A percentile compares a stretch with the other conserved stretches of the same genome.
phyloP scores from a whole-genome alignment of 2,329 filamentous ascomycete species.

The Chrysosporium keratinophilum region DNA sequence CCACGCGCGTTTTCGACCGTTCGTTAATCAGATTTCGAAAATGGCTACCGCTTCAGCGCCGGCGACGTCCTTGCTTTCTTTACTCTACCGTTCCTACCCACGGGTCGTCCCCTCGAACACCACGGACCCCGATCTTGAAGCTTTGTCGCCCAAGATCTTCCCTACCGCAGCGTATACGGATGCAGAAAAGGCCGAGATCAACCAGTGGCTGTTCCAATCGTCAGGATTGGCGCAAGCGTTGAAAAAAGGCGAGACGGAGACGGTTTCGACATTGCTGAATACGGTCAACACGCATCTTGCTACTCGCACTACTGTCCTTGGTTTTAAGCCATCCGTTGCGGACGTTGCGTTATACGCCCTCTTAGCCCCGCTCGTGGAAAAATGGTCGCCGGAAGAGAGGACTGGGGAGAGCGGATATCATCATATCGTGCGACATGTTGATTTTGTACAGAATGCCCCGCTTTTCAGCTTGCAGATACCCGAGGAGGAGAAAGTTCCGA shows the following conservation, averaged over 20 bases:
- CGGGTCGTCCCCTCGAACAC: conserved; percentile 30
- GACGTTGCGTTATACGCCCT: conserved; percentile 75
- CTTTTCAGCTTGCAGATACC: conserved; percentile 58
- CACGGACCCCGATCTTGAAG: conserved; percentile 35
- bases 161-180: conserved; percentile 59
- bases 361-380: conserved; percentile 63
- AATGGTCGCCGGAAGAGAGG: conserved; percentile 74
- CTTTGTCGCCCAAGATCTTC: conserved; percentile 54
- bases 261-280: conserved; percentile 56
- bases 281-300: conserved; percentile 79
- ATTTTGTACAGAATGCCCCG: conserved; percentile 86
- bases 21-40: conserved; percentile 12
- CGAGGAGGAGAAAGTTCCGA: conserved; percentile 62
- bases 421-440: conserved; percentile 80
- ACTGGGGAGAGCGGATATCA: conserved; percentile 83
- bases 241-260: conserved; percentile 47
- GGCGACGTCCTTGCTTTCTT: conserved; percentile 35
- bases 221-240: conserved; percentile 53
- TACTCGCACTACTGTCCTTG: conserved; percentile 78
- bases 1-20: neutral
- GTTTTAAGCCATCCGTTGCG: conserved; percentile 77
- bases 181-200: conserved; percentile 74
- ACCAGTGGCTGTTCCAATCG: conserved; percentile 75
- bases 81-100: conserved; percentile 39
- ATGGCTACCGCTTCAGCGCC: conserved; percentile 30